Evolutionary conservation across 1,139 yeast genomes (phyloP).

Genomic region (Arxiozyma slooffiae): DNA sequence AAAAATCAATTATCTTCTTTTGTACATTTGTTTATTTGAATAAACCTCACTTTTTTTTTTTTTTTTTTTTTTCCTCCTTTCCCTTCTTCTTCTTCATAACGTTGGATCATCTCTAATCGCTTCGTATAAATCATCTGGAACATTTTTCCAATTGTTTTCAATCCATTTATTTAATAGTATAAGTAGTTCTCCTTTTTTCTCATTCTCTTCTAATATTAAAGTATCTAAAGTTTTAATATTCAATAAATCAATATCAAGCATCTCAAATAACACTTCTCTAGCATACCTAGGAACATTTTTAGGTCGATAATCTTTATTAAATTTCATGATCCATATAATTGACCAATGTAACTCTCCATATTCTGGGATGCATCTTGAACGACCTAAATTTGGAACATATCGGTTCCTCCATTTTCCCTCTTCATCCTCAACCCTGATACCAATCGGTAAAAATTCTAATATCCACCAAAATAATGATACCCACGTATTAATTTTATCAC

Average conservation of each 20-base stretch:
- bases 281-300: constrained; percentile 36
- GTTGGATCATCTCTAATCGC: constrained; percentile 14
- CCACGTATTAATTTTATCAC: constrained; percentile 11
- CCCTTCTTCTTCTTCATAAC: constrained; percentile 6
- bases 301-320: constrained; percentile 39
- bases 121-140: constrained; percentile 37
- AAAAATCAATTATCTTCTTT: too few relatives aligned
- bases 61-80: too few relatives aligned
- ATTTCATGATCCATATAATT: constrained; percentile 44
- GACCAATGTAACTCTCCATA: constrained; percentile 53
- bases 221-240: constrained; percentile 1
- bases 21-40: too few relatives aligned
- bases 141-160: constrained; percentile 29
- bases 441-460: constrained; percentile 49
- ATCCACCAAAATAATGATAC: constrained; percentile 43
- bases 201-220: constrained; percentile 1
- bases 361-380: constrained; percentile 40
- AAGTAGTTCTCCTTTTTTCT: background rate
- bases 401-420: constrained; percentile 41
- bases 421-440: constrained; percentile 39
- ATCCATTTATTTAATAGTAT: constrained; percentile 24
- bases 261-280: constrained; percentile 15
- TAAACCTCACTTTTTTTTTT: too few relatives aligned
- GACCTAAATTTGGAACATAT: constrained; percentile 47
- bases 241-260: background rate